These are phyloP conservation scores for Nidularia pulvinata DNA, from an alignment of 768 basidiomycete genomes.

Conservation along the genomic window DNA sequence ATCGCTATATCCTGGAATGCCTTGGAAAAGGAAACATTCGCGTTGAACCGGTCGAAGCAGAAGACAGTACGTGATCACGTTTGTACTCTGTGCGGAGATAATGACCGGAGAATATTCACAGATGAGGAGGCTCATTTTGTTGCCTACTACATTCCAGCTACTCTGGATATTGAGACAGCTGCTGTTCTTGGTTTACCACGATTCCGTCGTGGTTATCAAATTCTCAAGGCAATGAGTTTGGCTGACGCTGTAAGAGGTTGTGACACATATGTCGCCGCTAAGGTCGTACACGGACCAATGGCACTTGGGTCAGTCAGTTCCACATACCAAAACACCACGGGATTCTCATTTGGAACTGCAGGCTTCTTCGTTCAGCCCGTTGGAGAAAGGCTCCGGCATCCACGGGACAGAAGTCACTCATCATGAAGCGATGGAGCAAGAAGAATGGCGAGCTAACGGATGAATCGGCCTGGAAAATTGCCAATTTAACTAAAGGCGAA, in stretches of 20 bases:
- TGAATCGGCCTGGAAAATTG: constrained; percentile 22
- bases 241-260: constrained; percentile 63
- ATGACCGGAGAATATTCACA: constrained; percentile 4
- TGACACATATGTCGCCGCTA: constrained; percentile 63
- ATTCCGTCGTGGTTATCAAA: constrained; percentile 47
- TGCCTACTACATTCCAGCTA: constrained; percentile 55
- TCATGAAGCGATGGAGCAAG: constrained; percentile 49
- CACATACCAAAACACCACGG: not conserved
- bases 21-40: constrained; percentile 70
- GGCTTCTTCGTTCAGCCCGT: constrained; percentile 59
- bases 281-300: constrained; percentile 50
- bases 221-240: constrained; percentile 56
- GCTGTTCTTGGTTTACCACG: constrained; percentile 45
- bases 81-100: not conserved
- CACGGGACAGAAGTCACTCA: constrained; percentile 53
- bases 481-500: constrained; percentile 69
- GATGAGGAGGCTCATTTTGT: constrained; percentile 33
- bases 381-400: constrained; percentile 71
- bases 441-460: constrained; percentile 12
- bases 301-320: constrained; percentile 41
- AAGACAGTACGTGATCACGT: constrained; percentile 22
- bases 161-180: constrained; percentile 43
- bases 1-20: constrained; percentile 74
- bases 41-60: constrained; percentile 43
- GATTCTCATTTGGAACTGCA: constrained; percentile 16